phyloP scores from a whole-genome alignment of 257 asterid species.

The Nicotiana knightiana region DNA sequence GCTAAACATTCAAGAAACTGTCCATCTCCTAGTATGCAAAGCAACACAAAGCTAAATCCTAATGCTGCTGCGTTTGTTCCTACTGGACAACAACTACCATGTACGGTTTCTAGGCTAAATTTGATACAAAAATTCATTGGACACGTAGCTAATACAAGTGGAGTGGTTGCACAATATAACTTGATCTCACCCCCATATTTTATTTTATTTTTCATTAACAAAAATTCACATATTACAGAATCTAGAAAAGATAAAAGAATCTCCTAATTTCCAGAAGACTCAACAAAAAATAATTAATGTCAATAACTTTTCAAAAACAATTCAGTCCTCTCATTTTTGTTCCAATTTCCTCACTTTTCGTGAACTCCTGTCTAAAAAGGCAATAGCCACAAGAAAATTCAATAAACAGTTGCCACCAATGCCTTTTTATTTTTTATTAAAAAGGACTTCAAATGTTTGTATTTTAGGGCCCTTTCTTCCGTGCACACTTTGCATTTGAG shows the following conservation, averaged over 20 bases:
- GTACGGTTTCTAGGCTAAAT: no score
- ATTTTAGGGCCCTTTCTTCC: not conserved
- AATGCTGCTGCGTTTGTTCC: no score
- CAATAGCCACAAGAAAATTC: not conserved
- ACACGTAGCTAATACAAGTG: no score
- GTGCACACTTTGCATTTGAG: no score
- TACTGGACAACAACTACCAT: no score
- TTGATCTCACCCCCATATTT: not conserved
- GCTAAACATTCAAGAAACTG: no score
- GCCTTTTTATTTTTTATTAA: not conserved
- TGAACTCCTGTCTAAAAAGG: not conserved
- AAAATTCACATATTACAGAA: not conserved
- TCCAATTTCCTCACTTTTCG: not conserved
- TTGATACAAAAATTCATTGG: no score
- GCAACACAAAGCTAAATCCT: no score
- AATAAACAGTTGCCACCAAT: not conserved
- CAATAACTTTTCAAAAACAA: not conserved
- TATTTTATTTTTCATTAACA: not conserved
- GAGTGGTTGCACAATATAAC: no score
- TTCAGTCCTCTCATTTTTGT: not conserved
- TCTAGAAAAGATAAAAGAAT: not conserved
- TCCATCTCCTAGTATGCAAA: no score
- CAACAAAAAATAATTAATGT: not conserved
- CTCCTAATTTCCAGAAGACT: not conserved
- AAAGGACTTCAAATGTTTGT: not conserved